A percentile compares a stretch with the other conserved stretches of the same genome.
phyloP scores from a whole-genome alignment of 1,284 basidiomycete genomes.

The Rhizopogon hawkerae region DNA sequence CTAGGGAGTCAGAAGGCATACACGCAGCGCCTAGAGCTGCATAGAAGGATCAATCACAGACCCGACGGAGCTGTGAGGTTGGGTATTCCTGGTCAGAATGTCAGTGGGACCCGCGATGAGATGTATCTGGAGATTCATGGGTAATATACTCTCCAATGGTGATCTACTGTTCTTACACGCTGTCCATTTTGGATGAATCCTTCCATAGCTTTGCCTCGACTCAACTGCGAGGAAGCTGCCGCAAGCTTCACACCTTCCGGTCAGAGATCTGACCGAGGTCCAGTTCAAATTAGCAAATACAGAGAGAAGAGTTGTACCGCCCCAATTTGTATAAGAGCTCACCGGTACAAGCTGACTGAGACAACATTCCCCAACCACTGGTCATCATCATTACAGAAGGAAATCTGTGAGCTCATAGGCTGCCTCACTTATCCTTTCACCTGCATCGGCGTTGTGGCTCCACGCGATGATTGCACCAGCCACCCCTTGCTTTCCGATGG shows the following conservation, averaged over 20 bases:
- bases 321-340: neutral
- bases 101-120: neutral
- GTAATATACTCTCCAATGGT: neutral
- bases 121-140: neutral
- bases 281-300: neutral
- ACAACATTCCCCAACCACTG: neutral
- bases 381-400: neutral
- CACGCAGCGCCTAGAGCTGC: neutral
- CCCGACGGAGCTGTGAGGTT: neutral
- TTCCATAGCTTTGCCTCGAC: neutral
- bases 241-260: too few species aligned
- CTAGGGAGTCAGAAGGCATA: neutral
- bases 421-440: slow-evolving; percentile 10
- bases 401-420: neutral
- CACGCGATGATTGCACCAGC: slow-evolving; percentile 28
- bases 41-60: neutral
- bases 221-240: neutral
- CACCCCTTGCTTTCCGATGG: slow-evolving; percentile 22
- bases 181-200: neutral
- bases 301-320: neutral
- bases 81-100: neutral
- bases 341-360: neutral
- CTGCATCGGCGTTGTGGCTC: slow-evolving; percentile 36
- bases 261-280: neutral
- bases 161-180: neutral